A percentile compares a stretch with the other conserved stretches of the same genome.
Conservation (phyloP, 129 eudicot genomes). For the Lactuca saligna region DNA sequence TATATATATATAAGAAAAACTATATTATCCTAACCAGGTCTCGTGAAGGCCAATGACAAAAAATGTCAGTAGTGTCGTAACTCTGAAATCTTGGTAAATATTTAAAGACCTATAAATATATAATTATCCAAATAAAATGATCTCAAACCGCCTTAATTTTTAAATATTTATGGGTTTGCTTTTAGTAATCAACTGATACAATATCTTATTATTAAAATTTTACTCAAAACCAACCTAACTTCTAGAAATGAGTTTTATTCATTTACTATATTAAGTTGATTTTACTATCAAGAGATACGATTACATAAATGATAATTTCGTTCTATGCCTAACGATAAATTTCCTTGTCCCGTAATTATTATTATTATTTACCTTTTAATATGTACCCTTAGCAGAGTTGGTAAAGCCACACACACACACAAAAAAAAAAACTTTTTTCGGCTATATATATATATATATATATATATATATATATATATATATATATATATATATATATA, state of each 20-base stretch:
- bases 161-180: not conserved
- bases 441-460: too few species aligned
- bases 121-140: not conserved
- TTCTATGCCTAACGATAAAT: not conserved
- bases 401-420: not conserved
- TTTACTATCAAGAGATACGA: too few species aligned
- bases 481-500: too few species aligned
- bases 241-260: too few species aligned
- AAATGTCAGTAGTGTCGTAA: not conserved
- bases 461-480: too few species aligned
- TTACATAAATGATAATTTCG: too few species aligned
- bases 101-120: not conserved
- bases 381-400: not conserved
- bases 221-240: not conserved
- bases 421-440: too few species aligned
- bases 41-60: not conserved
- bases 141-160: too few species aligned
- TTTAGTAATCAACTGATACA: not conserved
- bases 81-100: not conserved
- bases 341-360: not conserved
- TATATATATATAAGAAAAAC: not conserved
- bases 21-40: constrained; percentile 8
- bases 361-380: too few species aligned
- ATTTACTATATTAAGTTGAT: too few species aligned
- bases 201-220: too few species aligned